A percentile compares a stretch with the other conserved stretches of the same genome.
phyloP scores from a whole-genome alignment of 305 asterid genomes.

The Ajuga reptans region DNA sequence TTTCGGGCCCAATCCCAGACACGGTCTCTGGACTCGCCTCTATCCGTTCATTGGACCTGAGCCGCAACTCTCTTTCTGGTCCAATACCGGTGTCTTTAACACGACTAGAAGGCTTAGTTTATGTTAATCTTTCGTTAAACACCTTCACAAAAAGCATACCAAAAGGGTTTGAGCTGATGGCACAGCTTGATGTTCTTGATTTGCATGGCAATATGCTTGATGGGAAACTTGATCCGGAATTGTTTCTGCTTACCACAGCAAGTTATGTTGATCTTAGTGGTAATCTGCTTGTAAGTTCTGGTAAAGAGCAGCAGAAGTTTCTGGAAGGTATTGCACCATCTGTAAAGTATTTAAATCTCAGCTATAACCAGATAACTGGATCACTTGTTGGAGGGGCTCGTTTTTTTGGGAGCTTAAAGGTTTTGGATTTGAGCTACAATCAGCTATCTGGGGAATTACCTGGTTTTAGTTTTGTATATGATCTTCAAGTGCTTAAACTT shows the following conservation, averaged over 20 bases:
- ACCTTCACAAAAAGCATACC: conserved; percentile 56
- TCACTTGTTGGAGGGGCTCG: conserved; percentile 56
- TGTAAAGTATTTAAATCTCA: conserved; percentile 60
- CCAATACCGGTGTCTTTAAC: conserved; percentile 52
- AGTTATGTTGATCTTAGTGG: conserved; percentile 72
- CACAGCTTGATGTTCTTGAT: conserved; percentile 60
- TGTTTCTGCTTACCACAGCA: conserved; percentile 61
- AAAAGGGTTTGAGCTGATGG: conserved; percentile 69
- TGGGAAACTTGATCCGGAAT: conserved; percentile 52
- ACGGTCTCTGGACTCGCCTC: conserved; percentile 57
- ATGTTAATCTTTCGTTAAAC: conserved; percentile 67
- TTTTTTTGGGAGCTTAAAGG: conserved; percentile 56
- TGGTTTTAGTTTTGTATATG: conserved; percentile 66
- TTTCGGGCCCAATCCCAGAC: conserved; percentile 72
- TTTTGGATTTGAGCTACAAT: conserved; percentile 86
- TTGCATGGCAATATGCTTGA: conserved; percentile 80
- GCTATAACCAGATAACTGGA: conserved; percentile 63
- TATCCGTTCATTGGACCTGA: conserved; percentile 58
- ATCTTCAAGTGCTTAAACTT: conserved; percentile 71
- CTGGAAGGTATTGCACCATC: conserved; percentile 50
- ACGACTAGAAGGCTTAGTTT: conserved; percentile 43
- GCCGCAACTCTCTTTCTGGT: conserved; percentile 69
- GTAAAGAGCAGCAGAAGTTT: conserved; percentile 38
- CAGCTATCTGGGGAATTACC: conserved; percentile 81
- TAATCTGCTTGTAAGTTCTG: conserved; percentile 46